These are phyloP conservation scores for Volvox carteri DNA, from an alignment of 163 green algal species.

Conservation along the genomic window DNA sequence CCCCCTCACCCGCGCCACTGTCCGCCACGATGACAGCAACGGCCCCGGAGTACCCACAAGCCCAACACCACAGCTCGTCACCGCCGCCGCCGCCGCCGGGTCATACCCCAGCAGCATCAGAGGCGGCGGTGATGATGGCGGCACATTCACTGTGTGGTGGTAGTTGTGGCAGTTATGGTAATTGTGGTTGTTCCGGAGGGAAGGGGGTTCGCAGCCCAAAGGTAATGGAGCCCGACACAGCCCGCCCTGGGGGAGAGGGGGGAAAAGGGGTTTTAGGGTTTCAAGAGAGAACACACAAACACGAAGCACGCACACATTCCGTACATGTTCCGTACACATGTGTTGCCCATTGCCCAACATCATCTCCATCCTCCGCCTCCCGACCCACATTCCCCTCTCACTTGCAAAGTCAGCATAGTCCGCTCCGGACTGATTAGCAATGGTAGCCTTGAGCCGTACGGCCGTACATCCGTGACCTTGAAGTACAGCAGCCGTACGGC, in stretches of 20 bases:
- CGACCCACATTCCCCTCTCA: not conserved
- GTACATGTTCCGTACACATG: not conserved
- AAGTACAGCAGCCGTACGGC: slow-evolving; percentile 40
- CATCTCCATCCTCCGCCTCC: no score
- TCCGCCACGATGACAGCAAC: slow-evolving; percentile 66
- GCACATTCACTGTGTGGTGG: no score
- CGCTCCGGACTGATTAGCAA: slow-evolving; percentile 41
- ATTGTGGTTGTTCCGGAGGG: not conserved
- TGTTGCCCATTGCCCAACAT: not conserved
- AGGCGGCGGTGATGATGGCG: not conserved
- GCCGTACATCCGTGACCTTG: slow-evolving; percentile 39
- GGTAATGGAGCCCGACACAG: slow-evolving; percentile 44
- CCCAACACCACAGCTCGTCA: not conserved
- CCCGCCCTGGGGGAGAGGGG: slow-evolving; percentile 34
- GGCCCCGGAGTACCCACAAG: slow-evolving; percentile 56
- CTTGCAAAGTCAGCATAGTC: slow-evolving; percentile 35
- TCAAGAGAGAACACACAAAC: no score
- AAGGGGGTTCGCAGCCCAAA: slow-evolving; percentile 53
- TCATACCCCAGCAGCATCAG: slow-evolving; percentile 2
- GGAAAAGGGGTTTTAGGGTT: not conserved
- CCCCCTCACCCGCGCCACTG: slow-evolving; percentile 62
- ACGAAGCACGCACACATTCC: no score
- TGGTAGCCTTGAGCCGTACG: not conserved
- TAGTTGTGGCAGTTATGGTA: not conserved
- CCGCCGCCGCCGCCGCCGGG: not conserved